Evolutionary conservation across 768 basidiomycete genomes (phyloP).

Genomic region (Psilocybe cyanescens): DNA sequence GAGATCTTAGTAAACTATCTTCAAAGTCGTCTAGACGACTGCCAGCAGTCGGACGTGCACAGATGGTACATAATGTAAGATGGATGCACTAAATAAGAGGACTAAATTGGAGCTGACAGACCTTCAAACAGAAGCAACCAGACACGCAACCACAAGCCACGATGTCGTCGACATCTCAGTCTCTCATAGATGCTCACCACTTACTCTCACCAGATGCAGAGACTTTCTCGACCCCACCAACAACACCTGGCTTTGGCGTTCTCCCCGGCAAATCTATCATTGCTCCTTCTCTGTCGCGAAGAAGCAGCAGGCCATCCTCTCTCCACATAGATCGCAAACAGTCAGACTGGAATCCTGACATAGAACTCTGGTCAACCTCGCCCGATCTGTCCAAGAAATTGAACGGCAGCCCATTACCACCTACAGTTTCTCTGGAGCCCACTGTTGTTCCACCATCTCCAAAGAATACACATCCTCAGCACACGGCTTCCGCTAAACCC

Average conservation of each 20-base stretch:
- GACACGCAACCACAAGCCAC: neutral
- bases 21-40: constrained; percentile 20
- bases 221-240: constrained; percentile 47
- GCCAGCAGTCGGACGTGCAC: neutral
- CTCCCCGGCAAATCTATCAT: constrained; percentile 23
- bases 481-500: constrained; percentile 31
- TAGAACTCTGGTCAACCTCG: constrained; percentile 45
- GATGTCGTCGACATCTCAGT: constrained; percentile 24
- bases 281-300: constrained; percentile 44
- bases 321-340: constrained; percentile 44
- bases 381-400: constrained; percentile 22
- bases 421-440: constrained; percentile 18
- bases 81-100: neutral
- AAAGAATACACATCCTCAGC: constrained; percentile 20
- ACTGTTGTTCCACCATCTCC: constrained; percentile 17
- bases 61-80: constrained; percentile 2
- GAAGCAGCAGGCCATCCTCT: constrained; percentile 46
- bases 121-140: constrained; percentile 1
- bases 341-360: constrained; percentile 44
- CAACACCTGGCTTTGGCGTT: constrained; percentile 31
- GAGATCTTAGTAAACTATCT: constrained; percentile 2
- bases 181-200: constrained; percentile 17
- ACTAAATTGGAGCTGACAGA: neutral
- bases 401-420: constrained; percentile 15
- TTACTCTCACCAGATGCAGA: constrained; percentile 38